Evolutionary conservation across 306 rosid genomes (phyloP), one percentile per base, ranked within the genome.

Genomic region (Psophocarpus tetragonolobus): DNA sequence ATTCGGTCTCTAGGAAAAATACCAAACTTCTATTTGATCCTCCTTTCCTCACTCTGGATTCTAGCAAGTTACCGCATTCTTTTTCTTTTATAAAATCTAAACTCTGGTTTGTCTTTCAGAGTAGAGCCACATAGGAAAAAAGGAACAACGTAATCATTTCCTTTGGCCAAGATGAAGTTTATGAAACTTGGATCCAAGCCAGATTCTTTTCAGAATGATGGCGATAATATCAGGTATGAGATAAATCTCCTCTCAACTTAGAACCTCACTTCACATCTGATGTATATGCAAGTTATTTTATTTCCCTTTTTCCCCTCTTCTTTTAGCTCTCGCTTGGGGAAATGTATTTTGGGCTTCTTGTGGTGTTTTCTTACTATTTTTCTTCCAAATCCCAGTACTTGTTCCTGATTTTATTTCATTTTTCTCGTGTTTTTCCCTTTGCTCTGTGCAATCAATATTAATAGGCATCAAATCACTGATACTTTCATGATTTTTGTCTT

Each of bases 171-270:
- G 68, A 92, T 92, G 97, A 92, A 92, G 91, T 92, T 92, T 80
- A 92, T 92, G 97, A 92, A 92, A 84, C 97, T 92, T 75, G 97
- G 97, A 89, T 92, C 96, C 50, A 92, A 87, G 83, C 92, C 93
- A 57, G 97, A 92, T 85, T 83, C 90, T 72, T 92, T 92, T 82
- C 96, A 92, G 81, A 85, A 86, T 69, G 96, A 92, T 47, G 97
- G 89, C 10, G 91, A 87, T 50, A 90, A 84, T 80, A 81, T 87
- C 74, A 88, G 96, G 97, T 81, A 36, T 75, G 80, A 75, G 57
- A 80, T 77, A 24, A 76, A 17, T 44, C 39, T 30, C 41, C 32
- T 64, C 68, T 77, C 60, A 68, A 8, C 20, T 24, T 26, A 39
- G 82, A 82, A 54, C 67, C 27, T 68, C 24, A 11, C 30, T 68